These are phyloP conservation scores for Starmera stellimalicola DNA, from an alignment of 1,139 yeast species.

Conservation along the genomic window DNA sequence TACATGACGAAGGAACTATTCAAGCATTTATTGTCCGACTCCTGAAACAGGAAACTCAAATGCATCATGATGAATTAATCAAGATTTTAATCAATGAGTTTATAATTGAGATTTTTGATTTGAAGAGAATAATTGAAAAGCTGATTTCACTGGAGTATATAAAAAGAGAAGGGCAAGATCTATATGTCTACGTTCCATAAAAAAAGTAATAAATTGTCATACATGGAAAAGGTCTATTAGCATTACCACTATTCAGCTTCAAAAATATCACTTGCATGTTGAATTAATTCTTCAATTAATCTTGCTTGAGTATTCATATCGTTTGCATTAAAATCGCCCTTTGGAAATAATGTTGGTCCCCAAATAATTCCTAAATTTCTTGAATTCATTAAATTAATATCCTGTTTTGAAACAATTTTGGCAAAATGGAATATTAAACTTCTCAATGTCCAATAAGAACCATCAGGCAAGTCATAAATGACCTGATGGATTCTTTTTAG, in stretches of 20 bases:
- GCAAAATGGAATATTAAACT: conserved; percentile 78
- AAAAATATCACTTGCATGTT: conserved; percentile 80
- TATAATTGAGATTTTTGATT: conserved; percentile 17
- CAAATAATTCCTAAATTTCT: conserved; percentile 79
- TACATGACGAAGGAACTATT: conserved; percentile 24
- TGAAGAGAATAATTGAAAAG: conserved; percentile 24
- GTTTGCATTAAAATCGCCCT: conserved; percentile 54
- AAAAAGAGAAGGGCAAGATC: conserved; percentile 15
- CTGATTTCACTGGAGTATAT: conserved; percentile 24
- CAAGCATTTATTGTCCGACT: conserved; percentile 27
- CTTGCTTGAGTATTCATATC: conserved; percentile 77
- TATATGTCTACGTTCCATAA: conserved; percentile 16
- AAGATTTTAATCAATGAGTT: conserved; percentile 22
- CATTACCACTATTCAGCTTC: conserved; percentile 43
- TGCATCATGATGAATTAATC: conserved; percentile 27
- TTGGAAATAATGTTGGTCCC: conserved; percentile 80
- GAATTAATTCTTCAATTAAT: conserved; percentile 74
- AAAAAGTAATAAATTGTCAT: neutral
- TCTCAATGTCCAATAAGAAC: conserved; percentile 86
- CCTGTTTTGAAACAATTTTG: conserved; percentile 57
- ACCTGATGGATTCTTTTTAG: conserved; percentile 77
- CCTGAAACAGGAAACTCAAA: conserved; percentile 23
- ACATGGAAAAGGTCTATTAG: too few relatives aligned
- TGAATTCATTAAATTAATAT: conserved; percentile 68
- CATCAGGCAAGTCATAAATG: conserved; percentile 86